Evolutionary conservation across 2,329 filamentous ascomycete genomes (phyloP).

Genomic region (Ophiostoma sp.): DNA sequence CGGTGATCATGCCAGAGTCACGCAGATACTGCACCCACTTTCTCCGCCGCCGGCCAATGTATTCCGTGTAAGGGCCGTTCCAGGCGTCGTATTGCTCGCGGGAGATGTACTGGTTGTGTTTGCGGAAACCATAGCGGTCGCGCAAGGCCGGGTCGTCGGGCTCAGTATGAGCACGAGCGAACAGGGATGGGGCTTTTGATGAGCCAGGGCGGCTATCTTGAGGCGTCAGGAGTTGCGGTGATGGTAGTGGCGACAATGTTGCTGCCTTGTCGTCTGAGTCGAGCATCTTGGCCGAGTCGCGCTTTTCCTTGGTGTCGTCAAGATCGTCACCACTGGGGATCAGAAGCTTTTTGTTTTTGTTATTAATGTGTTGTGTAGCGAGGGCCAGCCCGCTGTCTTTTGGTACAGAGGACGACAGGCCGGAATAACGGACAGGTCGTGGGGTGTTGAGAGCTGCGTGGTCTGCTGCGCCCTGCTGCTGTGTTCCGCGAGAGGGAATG

Average conservation of each 20-base stretch:
- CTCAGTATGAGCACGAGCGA: conserved; percentile 33
- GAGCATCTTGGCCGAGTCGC: conserved; percentile 49
- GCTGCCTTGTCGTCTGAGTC: conserved; percentile 30
- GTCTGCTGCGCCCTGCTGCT: conserved; percentile 21
- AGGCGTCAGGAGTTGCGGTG: conserved; percentile 12
- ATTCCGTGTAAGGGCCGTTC: conserved; percentile 68
- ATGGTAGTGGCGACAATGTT: conserved; percentile 13
- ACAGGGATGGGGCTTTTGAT: conserved; percentile 22
- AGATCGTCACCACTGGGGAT: neutral
- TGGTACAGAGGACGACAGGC: conserved; percentile 35
- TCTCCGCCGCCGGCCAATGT: conserved; percentile 65
- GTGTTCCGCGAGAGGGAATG: conserved; percentile 26
- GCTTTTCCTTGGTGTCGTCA: conserved; percentile 36
- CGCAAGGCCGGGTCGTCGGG: conserved; percentile 51
- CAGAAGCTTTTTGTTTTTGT: neutral
- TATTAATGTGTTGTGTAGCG: conserved; percentile 25
- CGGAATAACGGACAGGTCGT: conserved; percentile 37
- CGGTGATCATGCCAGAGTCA: conserved; percentile 67
- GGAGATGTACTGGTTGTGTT: conserved; percentile 73
- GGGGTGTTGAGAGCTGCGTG: conserved; percentile 30
- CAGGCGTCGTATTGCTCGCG: conserved; percentile 75
- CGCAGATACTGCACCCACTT: conserved; percentile 80
- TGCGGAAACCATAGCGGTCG: conserved; percentile 90
- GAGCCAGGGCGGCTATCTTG: conserved; percentile 23
- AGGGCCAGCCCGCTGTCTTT: conserved; percentile 36